Percentiles rank a stretch among this genome's conserved stretches.
These are phyloP conservation scores for Nakaseomyces bracarensis DNA, from an alignment of 1,139 yeast genomes.

Conservation along the genomic window DNA sequence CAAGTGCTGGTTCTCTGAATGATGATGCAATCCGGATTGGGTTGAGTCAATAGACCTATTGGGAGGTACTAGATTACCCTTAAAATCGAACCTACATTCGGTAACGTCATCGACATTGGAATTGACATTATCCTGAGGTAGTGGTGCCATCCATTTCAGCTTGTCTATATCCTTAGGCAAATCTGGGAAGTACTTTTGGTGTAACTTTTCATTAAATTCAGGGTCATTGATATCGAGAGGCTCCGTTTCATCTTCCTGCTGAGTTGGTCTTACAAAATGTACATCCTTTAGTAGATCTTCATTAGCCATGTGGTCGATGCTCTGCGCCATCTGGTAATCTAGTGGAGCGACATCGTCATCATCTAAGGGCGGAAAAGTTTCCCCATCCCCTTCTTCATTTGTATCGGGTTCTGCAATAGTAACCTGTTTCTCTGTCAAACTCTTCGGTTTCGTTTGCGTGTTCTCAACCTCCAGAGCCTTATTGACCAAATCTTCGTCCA, in stretches of 20 bases:
- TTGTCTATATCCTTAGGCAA: conserved; percentile 75
- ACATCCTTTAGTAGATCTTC: conserved; percentile 40
- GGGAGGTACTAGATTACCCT: conserved; percentile 65
- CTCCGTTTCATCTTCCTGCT: conserved; percentile 23
- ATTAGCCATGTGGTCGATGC: conserved; percentile 39
- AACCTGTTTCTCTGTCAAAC: background rate
- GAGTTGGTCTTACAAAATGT: conserved; percentile 55
- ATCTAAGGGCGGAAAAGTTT: conserved; percentile 19
- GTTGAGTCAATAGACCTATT: conserved; percentile 38
- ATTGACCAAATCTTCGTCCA: conserved; percentile 31
- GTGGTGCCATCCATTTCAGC: conserved; percentile 84
- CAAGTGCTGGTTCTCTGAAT: conserved; percentile 75
- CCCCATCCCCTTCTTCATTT: conserved; percentile 10
- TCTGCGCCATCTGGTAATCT: conserved; percentile 35
- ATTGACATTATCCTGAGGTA: conserved; percentile 34
- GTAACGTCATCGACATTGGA: conserved; percentile 51
- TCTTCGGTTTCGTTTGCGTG: background rate
- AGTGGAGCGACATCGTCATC: conserved; percentile 42
- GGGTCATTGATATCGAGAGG: conserved; percentile 63
- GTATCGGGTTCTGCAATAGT: conserved; percentile 9
- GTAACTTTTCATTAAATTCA: conserved; percentile 66
- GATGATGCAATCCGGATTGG: conserved; percentile 79
- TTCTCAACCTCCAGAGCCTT: conserved; percentile 30
- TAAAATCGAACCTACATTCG: conserved; percentile 79
- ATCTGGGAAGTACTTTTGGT: conserved; percentile 82